Percentiles rank a stretch among this genome's conserved stretches.
Conservation (phyloP, 176 grass and related monocot species). For the Rhynchospora breviuscula region DNA sequence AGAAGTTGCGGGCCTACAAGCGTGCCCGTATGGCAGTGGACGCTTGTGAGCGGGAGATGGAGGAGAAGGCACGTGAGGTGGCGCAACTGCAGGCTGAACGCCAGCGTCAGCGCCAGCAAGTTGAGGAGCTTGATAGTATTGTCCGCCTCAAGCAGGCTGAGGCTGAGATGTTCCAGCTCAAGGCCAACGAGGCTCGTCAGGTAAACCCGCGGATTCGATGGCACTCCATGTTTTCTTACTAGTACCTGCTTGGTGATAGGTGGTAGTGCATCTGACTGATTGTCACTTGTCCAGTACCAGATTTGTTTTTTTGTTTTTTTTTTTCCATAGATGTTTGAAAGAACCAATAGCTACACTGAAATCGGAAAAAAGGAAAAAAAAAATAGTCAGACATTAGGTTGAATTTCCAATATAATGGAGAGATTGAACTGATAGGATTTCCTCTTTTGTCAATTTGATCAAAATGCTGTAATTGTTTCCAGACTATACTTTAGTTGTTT, state of each 20-base stretch:
- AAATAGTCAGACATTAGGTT: background rate
- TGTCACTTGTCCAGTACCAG: background rate
- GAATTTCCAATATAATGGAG: background rate
- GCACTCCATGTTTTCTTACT: background rate
- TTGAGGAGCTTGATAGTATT: slow-evolving; percentile 72
- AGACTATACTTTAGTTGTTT: background rate
- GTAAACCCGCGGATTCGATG: background rate
- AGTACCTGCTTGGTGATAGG: background rate
- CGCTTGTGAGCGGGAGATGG: slow-evolving; percentile 50
- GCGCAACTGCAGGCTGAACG: slow-evolving; percentile 45
- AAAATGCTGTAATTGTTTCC: background rate
- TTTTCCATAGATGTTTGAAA: background rate
- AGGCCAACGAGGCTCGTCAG: slow-evolving; percentile 66
- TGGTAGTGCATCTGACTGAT: background rate
- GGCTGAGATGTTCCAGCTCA: slow-evolving; percentile 84
- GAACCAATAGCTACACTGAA: background rate
- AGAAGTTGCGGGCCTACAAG: slow-evolving; percentile 56
- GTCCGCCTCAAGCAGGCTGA: slow-evolving; percentile 70
- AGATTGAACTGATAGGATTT: background rate
- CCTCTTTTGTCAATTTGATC: background rate
- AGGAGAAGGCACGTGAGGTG: slow-evolving; percentile 52
- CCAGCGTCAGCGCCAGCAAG: slow-evolving; percentile 47
- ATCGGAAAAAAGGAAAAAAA: background rate
- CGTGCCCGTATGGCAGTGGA: slow-evolving; percentile 40
- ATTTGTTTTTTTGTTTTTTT: background rate